Evolutionary conservation across 2,329 filamentous ascomycete genomes (phyloP).

Genomic region (Fusarium annulatum): DNA sequence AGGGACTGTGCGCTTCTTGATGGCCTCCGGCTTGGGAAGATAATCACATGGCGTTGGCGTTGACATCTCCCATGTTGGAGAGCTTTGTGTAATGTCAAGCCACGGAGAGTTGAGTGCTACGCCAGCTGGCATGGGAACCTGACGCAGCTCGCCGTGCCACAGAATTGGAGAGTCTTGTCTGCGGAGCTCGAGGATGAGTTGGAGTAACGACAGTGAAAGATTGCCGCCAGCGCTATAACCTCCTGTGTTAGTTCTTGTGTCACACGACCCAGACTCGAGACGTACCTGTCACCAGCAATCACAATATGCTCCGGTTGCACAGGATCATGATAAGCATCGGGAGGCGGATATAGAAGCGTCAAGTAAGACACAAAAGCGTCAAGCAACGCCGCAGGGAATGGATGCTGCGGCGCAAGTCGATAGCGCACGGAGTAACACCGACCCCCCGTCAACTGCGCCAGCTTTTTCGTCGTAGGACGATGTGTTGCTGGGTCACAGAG

Average conservation of each 20-base stretch:
- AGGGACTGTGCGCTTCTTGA: constrained; percentile 45
- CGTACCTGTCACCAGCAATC: constrained; percentile 74
- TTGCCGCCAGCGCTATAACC: constrained; percentile 75
- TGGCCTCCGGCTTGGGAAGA: constrained; percentile 61
- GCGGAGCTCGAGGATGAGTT: constrained; percentile 73
- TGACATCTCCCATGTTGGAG: constrained; percentile 45
- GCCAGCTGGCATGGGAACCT: constrained; percentile 74
- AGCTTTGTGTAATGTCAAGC: constrained; percentile 74
- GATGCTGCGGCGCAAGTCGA: constrained; percentile 77
- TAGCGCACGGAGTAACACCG: constrained; percentile 79
- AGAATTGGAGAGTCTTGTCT: constrained; percentile 58
- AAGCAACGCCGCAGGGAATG: constrained; percentile 79
- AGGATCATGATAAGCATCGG: constrained; percentile 72
- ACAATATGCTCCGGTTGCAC: constrained; percentile 75
- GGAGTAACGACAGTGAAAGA: constrained; percentile 73
- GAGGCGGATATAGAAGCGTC: constrained; percentile 76
- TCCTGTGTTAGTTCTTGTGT: constrained; percentile 22
- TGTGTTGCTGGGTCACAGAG: constrained; percentile 77
- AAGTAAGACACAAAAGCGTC: constrained; percentile 81
- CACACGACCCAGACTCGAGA: neutral
- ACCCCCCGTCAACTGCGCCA: constrained; percentile 75
- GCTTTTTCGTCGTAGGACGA: constrained; percentile 65
- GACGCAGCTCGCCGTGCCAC: constrained; percentile 70
- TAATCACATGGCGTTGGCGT: constrained; percentile 50
- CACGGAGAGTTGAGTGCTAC: constrained; percentile 73